Evolutionary conservation across 2,329 filamentous ascomycete species (phyloP), one percentile per base, ranked within the genome.

Genomic region (Alternaria viburni): DNA sequence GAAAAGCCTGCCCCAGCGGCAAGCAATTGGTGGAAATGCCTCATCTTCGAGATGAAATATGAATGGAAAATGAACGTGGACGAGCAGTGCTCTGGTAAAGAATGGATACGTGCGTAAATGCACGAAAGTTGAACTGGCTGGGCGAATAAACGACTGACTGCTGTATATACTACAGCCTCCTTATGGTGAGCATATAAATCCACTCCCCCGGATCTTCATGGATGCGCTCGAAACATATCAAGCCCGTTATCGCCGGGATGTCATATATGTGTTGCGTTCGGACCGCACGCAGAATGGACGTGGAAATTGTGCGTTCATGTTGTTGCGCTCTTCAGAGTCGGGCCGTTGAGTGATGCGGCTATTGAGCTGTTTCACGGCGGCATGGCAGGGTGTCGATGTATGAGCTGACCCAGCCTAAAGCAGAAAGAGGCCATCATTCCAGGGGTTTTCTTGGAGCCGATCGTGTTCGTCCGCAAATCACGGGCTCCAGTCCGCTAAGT

Each of bases 1-100:
- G 21, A 36, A 9, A 68, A 43, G 47, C 55, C 54, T 15, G 57
- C 44, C 19, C 52, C 30, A 6, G 32, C 58, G 44, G 45, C 44
- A 10, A 60, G 52, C 17, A 60, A 50, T 4, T 57, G 51, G 30
- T 50, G 21, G 23, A 49, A 21, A 25, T 43, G 10, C 44, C 28
- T 60, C 58, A 60, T 60, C 23, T 30, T 60, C 23, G 25, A 56
- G 44, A 44, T 44, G 23, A 50, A 1, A 44, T 0, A 13, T 19
- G 6, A 10, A 15, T 19, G 1, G 30, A 12, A 50, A 15, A 44
- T 26, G 28, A 50, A 30, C 10, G 23, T 49, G 41, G 4, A 28
- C 3, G 52, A 25, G 17, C 30, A 30, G 23, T 49, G 13, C 30
- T 23, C 17, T 19, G 7, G 10, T 13, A 30, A 23, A 56, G 30